phyloP scores from a whole-genome alignment of 768 basidiomycete species.

The Trametes gibbosa region DNA sequence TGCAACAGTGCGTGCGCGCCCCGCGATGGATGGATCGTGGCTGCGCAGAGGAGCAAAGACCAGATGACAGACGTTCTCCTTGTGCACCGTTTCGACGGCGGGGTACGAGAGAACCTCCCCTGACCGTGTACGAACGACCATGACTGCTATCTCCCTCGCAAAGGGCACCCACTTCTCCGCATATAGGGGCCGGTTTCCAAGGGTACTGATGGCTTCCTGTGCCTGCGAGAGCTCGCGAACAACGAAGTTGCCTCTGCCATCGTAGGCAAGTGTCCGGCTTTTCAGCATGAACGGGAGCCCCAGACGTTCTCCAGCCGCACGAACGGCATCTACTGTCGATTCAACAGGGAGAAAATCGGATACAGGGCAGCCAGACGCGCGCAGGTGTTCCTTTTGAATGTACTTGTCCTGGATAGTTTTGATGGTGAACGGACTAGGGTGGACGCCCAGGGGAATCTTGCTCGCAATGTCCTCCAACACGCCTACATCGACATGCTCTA shows the following conservation, averaged over 20 bases:
- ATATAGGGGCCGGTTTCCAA: slow-evolving; percentile 75
- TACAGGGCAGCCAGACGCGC: slow-evolving; percentile 47
- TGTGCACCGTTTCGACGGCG: slow-evolving; percentile 92
- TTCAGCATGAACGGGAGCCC: slow-evolving; percentile 96
- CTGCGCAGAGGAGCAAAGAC: slow-evolving; percentile 85
- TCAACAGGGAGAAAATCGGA: slow-evolving; percentile 63
- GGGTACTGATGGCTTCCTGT: slow-evolving; percentile 51
- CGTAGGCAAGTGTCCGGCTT: slow-evolving; percentile 92
- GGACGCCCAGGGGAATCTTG: slow-evolving; percentile 37
- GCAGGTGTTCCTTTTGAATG: slow-evolving; percentile 61
- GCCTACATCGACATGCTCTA: slow-evolving; percentile 88
- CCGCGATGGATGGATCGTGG: slow-evolving; percentile 49
- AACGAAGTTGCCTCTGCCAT: slow-evolving; percentile 91
- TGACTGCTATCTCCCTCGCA: slow-evolving; percentile 87
- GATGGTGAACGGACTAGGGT: slow-evolving; percentile 82
- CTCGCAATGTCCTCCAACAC: slow-evolving; percentile 63
- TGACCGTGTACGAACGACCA: slow-evolving; percentile 81
- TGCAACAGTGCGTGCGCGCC: slow-evolving; percentile 67
- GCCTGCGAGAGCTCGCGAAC: slow-evolving; percentile 54
- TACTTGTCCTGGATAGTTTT: slow-evolving; percentile 79
- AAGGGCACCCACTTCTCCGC: slow-evolving; percentile 95
- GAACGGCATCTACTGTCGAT: slow-evolving; percentile 48
- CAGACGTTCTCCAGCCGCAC: slow-evolving; percentile 50
- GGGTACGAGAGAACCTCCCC: slow-evolving; percentile 86
- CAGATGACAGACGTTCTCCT: slow-evolving; percentile 89